These are phyloP conservation scores for Musa troglodytarum DNA, from an alignment of 176 grass and related monocot genomes.

Conservation along the genomic window DNA sequence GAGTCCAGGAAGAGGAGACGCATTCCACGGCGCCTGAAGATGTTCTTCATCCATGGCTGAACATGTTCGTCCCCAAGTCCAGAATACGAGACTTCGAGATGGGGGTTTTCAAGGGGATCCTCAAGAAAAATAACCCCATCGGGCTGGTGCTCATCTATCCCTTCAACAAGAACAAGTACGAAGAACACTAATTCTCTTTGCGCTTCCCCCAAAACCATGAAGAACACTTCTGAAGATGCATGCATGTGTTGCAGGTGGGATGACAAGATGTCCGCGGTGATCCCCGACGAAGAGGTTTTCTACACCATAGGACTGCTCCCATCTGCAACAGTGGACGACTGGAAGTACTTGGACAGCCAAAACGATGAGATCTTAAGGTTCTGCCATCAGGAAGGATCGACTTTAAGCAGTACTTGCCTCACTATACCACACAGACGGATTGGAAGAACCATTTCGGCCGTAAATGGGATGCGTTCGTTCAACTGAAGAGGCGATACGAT, in stretches of 20 bases:
- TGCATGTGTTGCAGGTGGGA: slow-evolving; percentile 35
- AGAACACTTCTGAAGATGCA: not conserved
- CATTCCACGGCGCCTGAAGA: slow-evolving; percentile 29
- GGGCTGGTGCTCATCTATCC: not conserved
- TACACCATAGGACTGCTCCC: slow-evolving; percentile 53
- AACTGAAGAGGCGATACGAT: slow-evolving; percentile 51
- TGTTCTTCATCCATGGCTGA: slow-evolving; percentile 61
- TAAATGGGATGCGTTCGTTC: slow-evolving; percentile 41
- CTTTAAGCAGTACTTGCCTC: slow-evolving; percentile 47
- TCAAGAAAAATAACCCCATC: slow-evolving; percentile 9
- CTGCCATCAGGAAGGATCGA: slow-evolving; percentile 39
- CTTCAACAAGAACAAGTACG: slow-evolving; percentile 11
- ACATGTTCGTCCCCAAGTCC: slow-evolving; percentile 46
- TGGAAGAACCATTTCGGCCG: slow-evolving; percentile 66
- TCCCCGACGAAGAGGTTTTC: slow-evolving; percentile 51
- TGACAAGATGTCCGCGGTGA: slow-evolving; percentile 30
- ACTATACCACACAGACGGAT: slow-evolving; percentile 31
- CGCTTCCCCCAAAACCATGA: not conserved
- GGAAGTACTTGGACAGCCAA: slow-evolving; percentile 37
- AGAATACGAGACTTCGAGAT: slow-evolving; percentile 42
- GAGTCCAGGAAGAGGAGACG: slow-evolving; percentile 35
- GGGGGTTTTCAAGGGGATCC: slow-evolving; percentile 32
- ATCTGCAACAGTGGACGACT: slow-evolving; percentile 25
- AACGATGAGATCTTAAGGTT: slow-evolving; percentile 40
- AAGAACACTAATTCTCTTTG: too few relatives aligned